Base-by-base conservation (phyloP, 2,329 filamentous ascomycete species). In the Aspergillus ruber region DNA sequence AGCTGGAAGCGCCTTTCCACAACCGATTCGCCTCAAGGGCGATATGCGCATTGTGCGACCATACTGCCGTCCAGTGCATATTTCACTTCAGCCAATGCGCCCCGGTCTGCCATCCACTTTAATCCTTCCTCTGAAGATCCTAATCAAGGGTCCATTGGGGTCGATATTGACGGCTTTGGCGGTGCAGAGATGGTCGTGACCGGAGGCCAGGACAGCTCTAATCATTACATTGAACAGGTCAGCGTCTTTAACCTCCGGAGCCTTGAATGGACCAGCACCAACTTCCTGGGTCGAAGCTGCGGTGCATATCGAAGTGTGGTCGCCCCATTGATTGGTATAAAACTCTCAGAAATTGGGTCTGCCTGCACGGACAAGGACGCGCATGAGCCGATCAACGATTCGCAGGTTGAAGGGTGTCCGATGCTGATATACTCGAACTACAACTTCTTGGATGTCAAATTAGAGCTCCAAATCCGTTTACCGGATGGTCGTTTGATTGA, bases 401-500 rank as follows among this genome's bases (percentile, higher is more conserved):
- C 51, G 23, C 61, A 60, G 45, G 57, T 56, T 23, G 57, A 67
- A 20, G 79, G 78, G 13, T 76, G 79, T 6, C 76, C 81, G 3
- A 96, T 97, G 90, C 78, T 98, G 52, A 94, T 98, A 41, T 98
- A 98, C 68, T 97, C 91, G 20, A 98, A 98, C 65, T 98, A 98
- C 70, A 97, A 98, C 69, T 98, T 98, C 62, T 69, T 98, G 47
- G 91, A 98, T 59, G 93, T 98, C 56, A 97, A 95, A 66, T 74
- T 98, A 20, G 93, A 98, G 68, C 74, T 98, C 33, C 93, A 97
- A 67, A 82, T 98, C 42, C 82, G 93, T 45, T 77, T 86, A 7
- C 81, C 88, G 1, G 90, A 97, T 64, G 91, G 93, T 25, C 83
- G 82, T 0, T 73, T 98, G 45, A 81, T 83, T 1, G 93, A 98